Conservation (phyloP, 345 rosid genomes). For the Durio zibethinus region DNA sequence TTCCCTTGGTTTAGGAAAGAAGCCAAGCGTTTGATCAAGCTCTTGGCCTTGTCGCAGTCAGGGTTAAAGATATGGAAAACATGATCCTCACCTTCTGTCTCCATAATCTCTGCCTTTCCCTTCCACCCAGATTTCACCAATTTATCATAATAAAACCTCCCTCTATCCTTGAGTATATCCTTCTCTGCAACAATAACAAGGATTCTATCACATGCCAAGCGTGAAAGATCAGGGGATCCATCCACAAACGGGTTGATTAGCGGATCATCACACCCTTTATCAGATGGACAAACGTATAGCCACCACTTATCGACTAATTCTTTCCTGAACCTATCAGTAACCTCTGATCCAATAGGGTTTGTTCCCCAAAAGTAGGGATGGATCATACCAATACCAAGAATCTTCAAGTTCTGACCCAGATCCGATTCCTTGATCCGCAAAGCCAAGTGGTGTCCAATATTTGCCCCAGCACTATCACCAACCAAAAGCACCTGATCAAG, state of each 20-base stretch:
- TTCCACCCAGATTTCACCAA: slow-evolving; percentile 48
- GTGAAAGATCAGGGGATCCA: slow-evolving; percentile 42
- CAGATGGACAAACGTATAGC: slow-evolving; percentile 61
- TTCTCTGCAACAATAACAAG: slow-evolving; percentile 57
- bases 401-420: slow-evolving; percentile 19
- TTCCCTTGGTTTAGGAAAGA: slow-evolving; percentile 37
- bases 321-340: slow-evolving; percentile 35
- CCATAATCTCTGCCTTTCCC: slow-evolving; percentile 51
- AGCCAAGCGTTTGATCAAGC: slow-evolving; percentile 44
- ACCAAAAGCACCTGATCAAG: slow-evolving; percentile 40
- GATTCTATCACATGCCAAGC: slow-evolving; percentile 48
- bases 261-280: slow-evolving; percentile 70
- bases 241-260: slow-evolving; percentile 66
- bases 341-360: slow-evolving; percentile 58
- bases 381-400: slow-evolving; percentile 66
- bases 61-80: slow-evolving; percentile 67
- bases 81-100: slow-evolving; percentile 62
- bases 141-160: slow-evolving; percentile 47
- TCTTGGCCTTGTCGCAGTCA: slow-evolving; percentile 41
- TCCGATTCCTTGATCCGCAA: slow-evolving; percentile 31
- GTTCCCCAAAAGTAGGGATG: slow-evolving; percentile 71
- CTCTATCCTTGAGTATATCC: slow-evolving; percentile 61
- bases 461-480: slow-evolving; percentile 83
- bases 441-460: slow-evolving; percentile 63
- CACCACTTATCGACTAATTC: slow-evolving; percentile 81